Evolutionary conservation across 1,139 yeast genomes (phyloP).

Genomic region (Protomyces pachydermus): DNA sequence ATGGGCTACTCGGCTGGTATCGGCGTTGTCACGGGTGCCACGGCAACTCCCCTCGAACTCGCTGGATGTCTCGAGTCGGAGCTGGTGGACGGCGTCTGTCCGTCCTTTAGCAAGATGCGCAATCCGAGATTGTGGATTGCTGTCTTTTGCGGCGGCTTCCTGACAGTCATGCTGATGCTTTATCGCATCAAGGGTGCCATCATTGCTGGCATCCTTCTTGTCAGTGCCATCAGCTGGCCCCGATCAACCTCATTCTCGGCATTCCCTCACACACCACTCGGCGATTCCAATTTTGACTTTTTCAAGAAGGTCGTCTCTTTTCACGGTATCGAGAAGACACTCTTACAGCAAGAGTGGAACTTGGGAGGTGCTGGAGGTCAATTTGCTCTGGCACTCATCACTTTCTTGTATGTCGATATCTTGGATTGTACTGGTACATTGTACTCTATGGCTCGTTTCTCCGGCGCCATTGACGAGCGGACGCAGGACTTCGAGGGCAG

Average conservation of each 20-base stretch:
- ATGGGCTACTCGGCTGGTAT: conserved; percentile 33
- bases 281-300: conserved; percentile 30
- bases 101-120: conserved; percentile 28
- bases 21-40: conserved; percentile 31
- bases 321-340: conserved; percentile 31
- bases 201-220: conserved; percentile 31
- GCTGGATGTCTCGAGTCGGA: conserved; percentile 31
- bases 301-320: conserved; percentile 32
- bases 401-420: conserved; percentile 33
- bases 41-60: conserved; percentile 32
- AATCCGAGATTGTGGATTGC: conserved; percentile 32
- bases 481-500: conserved; percentile 34
- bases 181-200: conserved; percentile 33
- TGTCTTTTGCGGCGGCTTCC: conserved; percentile 32
- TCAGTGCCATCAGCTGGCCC: conserved; percentile 33
- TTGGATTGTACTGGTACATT: conserved; percentile 31
- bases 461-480: conserved; percentile 30
- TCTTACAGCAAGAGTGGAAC: conserved; percentile 32
- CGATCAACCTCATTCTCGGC: conserved; percentile 29
- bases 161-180: conserved; percentile 32
- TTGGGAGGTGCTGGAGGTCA: conserved; percentile 27
- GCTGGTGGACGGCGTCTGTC: conserved; percentile 29
- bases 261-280: conserved; percentile 31
- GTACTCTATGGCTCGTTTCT: conserved; percentile 33
- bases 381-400: conserved; percentile 32